A percentile compares a stretch with the other conserved stretches of the same genome.
These are phyloP conservation scores for Penicillium crystallinum DNA, from an alignment of 495 filamentous ascomycete genomes.

Conservation along the genomic window DNA sequence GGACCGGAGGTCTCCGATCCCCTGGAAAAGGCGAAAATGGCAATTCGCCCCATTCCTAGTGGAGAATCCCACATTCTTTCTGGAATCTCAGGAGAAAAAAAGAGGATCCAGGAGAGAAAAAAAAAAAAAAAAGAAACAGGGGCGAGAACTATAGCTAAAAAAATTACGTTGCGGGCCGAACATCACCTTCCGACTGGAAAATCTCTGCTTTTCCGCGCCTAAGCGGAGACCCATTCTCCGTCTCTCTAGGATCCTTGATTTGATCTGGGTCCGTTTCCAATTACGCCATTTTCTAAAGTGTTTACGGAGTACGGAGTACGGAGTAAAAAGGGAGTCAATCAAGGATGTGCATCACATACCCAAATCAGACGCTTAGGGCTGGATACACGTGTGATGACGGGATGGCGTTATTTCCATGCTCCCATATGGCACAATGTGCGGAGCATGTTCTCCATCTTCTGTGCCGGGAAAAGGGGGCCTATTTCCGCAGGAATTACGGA, in stretches of 20 bases:
- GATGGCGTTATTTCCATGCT: slow-evolving; percentile 2
- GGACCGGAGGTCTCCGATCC: too few relatives aligned
- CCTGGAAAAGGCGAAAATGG: too few relatives aligned
- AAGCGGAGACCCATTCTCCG: slow-evolving; percentile 3
- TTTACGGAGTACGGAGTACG: too few relatives aligned
- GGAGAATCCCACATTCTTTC: too few relatives aligned
- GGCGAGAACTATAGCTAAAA: slow-evolving; percentile 9
- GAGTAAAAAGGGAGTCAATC: too few relatives aligned
- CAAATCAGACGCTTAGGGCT: background rate
- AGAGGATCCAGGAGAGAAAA: background rate
- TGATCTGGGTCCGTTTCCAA: background rate
- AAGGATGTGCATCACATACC: background rate
- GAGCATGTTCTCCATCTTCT: background rate
- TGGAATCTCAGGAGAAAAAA: background rate
- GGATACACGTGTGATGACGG: background rate
- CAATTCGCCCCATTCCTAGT: too few relatives aligned
- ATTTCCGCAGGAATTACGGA: background rate
- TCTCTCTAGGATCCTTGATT: too few relatives aligned
- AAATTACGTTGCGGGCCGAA: slow-evolving; percentile 19
- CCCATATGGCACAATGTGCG: background rate
- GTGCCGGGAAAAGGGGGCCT: background rate
- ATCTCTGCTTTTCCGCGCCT: slow-evolving; percentile 16
- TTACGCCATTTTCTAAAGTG: background rate
- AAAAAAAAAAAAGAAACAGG: background rate
- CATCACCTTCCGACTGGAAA: slow-evolving; percentile 20